Evolutionary conservation across 176 grass and related monocot species (phyloP).

Genomic region (Zoysia pacifica): DNA sequence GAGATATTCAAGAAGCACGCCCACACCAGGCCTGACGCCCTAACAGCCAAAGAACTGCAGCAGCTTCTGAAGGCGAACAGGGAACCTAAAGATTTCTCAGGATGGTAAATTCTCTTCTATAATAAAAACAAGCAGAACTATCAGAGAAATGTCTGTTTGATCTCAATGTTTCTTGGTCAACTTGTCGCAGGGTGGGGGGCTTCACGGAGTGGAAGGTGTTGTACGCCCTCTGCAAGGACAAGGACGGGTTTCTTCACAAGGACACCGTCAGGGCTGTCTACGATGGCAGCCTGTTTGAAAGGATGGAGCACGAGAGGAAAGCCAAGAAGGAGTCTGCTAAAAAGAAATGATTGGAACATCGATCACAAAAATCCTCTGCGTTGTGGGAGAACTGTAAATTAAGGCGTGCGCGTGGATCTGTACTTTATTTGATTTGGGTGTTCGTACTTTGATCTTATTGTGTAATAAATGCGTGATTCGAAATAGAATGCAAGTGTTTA

Average conservation of each 20-base stretch:
- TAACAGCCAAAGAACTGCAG: slow-evolving; percentile 57
- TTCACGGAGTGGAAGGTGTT: slow-evolving; percentile 67
- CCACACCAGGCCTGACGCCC: slow-evolving; percentile 56
- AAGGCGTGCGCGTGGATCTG: not conserved
- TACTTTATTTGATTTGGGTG: slow-evolving; percentile 6
- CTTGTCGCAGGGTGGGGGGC: slow-evolving; percentile 45
- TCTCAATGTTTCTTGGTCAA: not conserved
- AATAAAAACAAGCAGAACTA: slow-evolving; percentile 13
- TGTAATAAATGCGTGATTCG: slow-evolving; percentile 3
- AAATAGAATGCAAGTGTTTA: not conserved
- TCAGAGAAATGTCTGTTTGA: not conserved
- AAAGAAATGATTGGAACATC: slow-evolving; percentile 49
- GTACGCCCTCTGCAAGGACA: slow-evolving; percentile 56
- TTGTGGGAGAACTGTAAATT: slow-evolving; percentile 3
- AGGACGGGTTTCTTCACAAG: slow-evolving; percentile 74
- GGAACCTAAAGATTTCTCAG: slow-evolving; percentile 57
- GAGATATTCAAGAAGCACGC: slow-evolving; percentile 79
- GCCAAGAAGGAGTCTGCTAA: slow-evolving; percentile 39
- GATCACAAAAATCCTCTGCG: not conserved
- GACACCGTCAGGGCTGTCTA: slow-evolving; percentile 60
- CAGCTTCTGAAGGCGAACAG: slow-evolving; percentile 62
- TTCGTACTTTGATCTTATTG: slow-evolving; percentile 9
- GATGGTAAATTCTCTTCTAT: slow-evolving; percentile 43
- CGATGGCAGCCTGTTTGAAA: slow-evolving; percentile 69
- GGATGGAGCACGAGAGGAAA: slow-evolving; percentile 55